These are phyloP conservation scores for Starmerella geochares DNA, from an alignment of 805 yeast species.

Conservation along the genomic window DNA sequence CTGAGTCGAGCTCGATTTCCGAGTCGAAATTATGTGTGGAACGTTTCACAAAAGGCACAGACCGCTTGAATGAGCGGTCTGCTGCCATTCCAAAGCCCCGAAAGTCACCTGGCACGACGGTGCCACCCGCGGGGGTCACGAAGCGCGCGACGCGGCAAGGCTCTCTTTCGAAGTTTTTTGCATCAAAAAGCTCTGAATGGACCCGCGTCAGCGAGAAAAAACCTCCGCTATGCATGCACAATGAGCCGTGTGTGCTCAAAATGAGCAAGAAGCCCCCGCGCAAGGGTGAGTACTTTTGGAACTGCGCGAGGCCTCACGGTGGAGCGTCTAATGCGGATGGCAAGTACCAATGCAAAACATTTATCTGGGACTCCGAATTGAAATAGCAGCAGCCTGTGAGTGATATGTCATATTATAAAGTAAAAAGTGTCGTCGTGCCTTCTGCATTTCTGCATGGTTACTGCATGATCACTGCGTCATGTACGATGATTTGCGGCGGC, in stretches of 20 bases:
- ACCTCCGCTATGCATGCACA: conserved; percentile 26
- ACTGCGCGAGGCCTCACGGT: conserved; percentile 30
- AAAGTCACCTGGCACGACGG: not conserved
- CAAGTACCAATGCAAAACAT: conserved; percentile 30
- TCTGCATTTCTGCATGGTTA: conserved; percentile 3
- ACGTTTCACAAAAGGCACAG: too few species aligned
- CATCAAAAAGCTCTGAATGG: conserved; percentile 9
- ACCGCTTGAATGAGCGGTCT: too few species aligned
- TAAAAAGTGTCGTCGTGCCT: too few species aligned
- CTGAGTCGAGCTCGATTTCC: too few species aligned
- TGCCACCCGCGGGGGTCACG: not conserved
- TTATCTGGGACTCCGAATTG: conserved; percentile 29
- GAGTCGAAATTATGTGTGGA: too few species aligned
- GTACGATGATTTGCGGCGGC: not conserved
- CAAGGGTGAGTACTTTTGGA: conserved; percentile 35
- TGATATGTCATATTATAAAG: too few species aligned
- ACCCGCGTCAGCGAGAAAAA: not conserved
- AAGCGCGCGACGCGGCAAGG: conserved; percentile 5
- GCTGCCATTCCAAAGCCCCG: not conserved
- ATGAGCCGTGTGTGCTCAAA: conserved; percentile 30
- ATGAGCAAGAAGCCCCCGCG: conserved; percentile 30
- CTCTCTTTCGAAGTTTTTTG: conserved; percentile 11
- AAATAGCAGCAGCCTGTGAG: too few species aligned
- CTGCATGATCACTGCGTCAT: conserved; percentile 5
- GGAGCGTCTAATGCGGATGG: conserved; percentile 13